These are phyloP conservation scores for Geotrichum fermentans DNA, from an alignment of 1,139 yeast genomes.

Conservation along the genomic window DNA sequence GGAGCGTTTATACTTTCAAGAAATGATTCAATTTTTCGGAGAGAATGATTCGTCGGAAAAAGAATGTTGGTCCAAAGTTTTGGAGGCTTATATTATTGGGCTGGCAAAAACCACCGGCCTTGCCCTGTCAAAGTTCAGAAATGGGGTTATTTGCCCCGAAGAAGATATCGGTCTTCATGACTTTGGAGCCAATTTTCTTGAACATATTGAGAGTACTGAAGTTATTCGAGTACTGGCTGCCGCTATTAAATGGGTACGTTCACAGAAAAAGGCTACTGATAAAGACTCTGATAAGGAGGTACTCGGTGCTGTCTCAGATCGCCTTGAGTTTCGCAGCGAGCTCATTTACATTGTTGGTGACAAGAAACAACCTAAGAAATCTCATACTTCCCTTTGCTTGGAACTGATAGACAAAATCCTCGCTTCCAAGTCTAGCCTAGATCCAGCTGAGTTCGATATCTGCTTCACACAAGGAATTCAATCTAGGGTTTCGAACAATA, in stretches of 20 bases:
- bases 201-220: slow-evolving; percentile 23
- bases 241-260: slow-evolving; percentile 22
- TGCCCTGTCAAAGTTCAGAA: slow-evolving; percentile 6
- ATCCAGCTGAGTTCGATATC: slow-evolving; percentile 5
- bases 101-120: slow-evolving; percentile 26
- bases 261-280: slow-evolving; percentile 10
- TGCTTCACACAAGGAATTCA: slow-evolving; percentile 30
- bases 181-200: slow-evolving; percentile 25
- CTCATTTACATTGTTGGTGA: slow-evolving; percentile 25
- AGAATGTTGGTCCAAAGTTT: slow-evolving; percentile 28
- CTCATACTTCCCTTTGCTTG: slow-evolving; percentile 12
- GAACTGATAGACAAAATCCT: slow-evolving; percentile 13
- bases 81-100: slow-evolving; percentile 28
- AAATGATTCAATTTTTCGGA: slow-evolving; percentile 2
- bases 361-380: slow-evolving; percentile 18
- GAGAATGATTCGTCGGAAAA: slow-evolving; percentile 3
- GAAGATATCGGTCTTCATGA: slow-evolving; percentile 17
- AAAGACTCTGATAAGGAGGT: slow-evolving; percentile 14
- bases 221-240: slow-evolving; percentile 26
- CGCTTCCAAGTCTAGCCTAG: background rate
- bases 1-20: slow-evolving; percentile 6
- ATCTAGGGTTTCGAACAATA: slow-evolving; percentile 30
- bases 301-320: slow-evolving; percentile 15
- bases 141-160: slow-evolving; percentile 10
- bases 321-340: slow-evolving; percentile 25